A percentile compares a stretch with the other conserved stretches of the same genome.
Evolutionary conservation across 192 early-diverging fungal species (phyloP).

Genomic region (Umbelopsis sp.): DNA sequence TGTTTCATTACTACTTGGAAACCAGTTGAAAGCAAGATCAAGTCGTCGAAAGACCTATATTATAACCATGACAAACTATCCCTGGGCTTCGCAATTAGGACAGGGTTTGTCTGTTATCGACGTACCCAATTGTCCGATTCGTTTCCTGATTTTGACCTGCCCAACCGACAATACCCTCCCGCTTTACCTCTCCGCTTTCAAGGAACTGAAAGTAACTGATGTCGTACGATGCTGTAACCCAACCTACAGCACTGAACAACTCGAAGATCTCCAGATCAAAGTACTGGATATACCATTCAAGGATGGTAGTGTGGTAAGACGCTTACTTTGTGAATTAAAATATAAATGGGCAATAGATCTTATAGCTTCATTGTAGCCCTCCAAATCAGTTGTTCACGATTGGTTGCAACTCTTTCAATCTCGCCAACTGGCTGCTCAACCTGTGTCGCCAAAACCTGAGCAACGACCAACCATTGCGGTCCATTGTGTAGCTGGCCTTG

Average conservation of each 20-base stretch:
- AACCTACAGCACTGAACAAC: slow-evolving; percentile 68
- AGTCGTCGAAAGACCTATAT: too few species aligned
- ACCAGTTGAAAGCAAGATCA: too few species aligned
- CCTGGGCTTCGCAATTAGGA: slow-evolving; percentile 34
- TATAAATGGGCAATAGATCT: background rate
- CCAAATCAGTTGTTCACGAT: slow-evolving; percentile 10
- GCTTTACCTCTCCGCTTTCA: slow-evolving; percentile 74
- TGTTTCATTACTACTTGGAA: too few species aligned
- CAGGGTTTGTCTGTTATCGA: slow-evolving; percentile 67
- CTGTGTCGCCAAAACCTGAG: background rate
- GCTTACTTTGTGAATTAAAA: background rate
- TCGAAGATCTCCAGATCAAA: slow-evolving; percentile 62
- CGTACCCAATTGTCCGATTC: slow-evolving; percentile 55
- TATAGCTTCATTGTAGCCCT: background rate
- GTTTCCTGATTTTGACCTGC: slow-evolving; percentile 91
- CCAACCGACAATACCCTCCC: slow-evolving; percentile 79
- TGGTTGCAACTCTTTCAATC: slow-evolving; percentile 24
- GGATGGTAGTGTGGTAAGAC: slow-evolving; percentile 79
- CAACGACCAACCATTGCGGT: slow-evolving; percentile 72
- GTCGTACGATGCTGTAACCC: slow-evolving; percentile 93
- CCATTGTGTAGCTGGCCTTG: slow-evolving; percentile 95
- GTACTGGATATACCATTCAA: slow-evolving; percentile 89
- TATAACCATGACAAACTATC: too few species aligned
- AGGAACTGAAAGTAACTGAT: slow-evolving; percentile 73
- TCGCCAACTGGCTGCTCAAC: slow-evolving; percentile 16